Evolutionary conservation across 306 rosid genomes (phyloP), one percentile per base, ranked within the genome.

Genomic region (Arachis stenosperma): DNA sequence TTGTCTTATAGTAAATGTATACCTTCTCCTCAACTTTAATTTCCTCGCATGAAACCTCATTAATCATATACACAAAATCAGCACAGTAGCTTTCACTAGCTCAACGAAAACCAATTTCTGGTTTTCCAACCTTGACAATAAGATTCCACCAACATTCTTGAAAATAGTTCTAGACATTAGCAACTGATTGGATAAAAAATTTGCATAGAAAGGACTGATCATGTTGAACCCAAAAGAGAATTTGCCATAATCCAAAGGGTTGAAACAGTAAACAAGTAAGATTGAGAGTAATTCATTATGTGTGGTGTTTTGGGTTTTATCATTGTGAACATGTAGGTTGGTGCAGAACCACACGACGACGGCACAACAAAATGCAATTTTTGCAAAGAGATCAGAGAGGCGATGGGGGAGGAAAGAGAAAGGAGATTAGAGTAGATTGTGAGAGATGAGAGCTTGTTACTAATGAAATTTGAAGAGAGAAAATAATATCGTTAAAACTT

Each of bases 151-250:
- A 97, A 63, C 90, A 80, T 0, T 88, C 82, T 75, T 83, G 85
- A 46, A 95, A 96, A 66, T 82, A 89, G 73, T 75, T 85, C 29
- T 98, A 75, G 2, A 95, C 85, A 76, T 90, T 92, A 2, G 87
- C 42, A 11, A 95, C 98, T 33, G 99, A 88, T 57, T 95, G 88
- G 52, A 95, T 79, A 91, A 69, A 81, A 95, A 95, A 8, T 77
- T 12, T n/a, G 98, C 97, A 2, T 91, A 88, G 84, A 78, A 86
- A 0, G 97, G 91, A 9, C 99, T 93, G 2, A 91, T 89, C 77
- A 88, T 94, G 36, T 89, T 96, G 71, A 94, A 94, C 33, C 97
- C 99, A n/a, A 98, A 84, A 0, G 97, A 82, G 3, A 97, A 95
- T 44, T 88, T 95, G 0, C 93, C 99, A 60, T 90, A 86, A 70